These are phyloP conservation scores for Ambrosia trifida DNA, from an alignment of 129 eudicot species.

Conservation along the genomic window DNA sequence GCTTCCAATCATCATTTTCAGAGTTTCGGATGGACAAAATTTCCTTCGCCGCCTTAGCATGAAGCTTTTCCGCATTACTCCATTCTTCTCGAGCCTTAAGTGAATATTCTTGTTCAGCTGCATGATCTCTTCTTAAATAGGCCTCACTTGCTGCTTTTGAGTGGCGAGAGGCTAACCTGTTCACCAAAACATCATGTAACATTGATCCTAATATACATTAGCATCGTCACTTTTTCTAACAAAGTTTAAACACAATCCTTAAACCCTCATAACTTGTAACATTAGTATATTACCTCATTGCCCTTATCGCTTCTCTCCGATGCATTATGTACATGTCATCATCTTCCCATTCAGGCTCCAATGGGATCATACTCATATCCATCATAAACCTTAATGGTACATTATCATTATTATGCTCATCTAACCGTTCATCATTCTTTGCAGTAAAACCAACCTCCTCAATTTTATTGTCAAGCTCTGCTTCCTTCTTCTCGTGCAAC, in stretches of 20 bases:
- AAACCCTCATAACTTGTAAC: not conserved
- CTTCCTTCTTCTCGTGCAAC: slow-evolving; percentile 33
- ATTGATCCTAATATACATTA: slow-evolving; percentile 3
- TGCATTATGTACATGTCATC: slow-evolving; percentile 72
- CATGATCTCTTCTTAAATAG: slow-evolving; percentile 73
- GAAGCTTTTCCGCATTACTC: slow-evolving; percentile 66
- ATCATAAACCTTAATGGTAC: slow-evolving; percentile 25
- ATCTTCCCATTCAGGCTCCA: slow-evolving; percentile 97
- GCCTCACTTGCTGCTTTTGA: slow-evolving; percentile 87
- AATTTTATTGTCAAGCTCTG: slow-evolving; percentile 9
- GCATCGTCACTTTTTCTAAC: not conserved
- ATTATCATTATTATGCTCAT: slow-evolving; percentile 25
- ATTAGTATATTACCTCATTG: slow-evolving; percentile 75
- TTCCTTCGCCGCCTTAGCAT: slow-evolving; percentile 76
- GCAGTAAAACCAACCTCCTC: slow-evolving; percentile 24
- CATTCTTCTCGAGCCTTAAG: slow-evolving; percentile 73
- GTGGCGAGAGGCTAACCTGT: slow-evolving; percentile 81
- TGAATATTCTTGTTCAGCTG: slow-evolving; percentile 63
- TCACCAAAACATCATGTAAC: slow-evolving; percentile 18
- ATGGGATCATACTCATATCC: slow-evolving; percentile 49
- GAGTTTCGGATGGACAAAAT: slow-evolving; percentile 58
- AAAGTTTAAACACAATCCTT: not conserved
- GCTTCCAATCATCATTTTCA: slow-evolving; percentile 70
- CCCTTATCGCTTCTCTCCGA: slow-evolving; percentile 75
- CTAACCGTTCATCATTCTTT: slow-evolving; percentile 17